Evolutionary conservation across 257 asterid species (phyloP).

Genomic region (Petrea volubilis): DNA sequence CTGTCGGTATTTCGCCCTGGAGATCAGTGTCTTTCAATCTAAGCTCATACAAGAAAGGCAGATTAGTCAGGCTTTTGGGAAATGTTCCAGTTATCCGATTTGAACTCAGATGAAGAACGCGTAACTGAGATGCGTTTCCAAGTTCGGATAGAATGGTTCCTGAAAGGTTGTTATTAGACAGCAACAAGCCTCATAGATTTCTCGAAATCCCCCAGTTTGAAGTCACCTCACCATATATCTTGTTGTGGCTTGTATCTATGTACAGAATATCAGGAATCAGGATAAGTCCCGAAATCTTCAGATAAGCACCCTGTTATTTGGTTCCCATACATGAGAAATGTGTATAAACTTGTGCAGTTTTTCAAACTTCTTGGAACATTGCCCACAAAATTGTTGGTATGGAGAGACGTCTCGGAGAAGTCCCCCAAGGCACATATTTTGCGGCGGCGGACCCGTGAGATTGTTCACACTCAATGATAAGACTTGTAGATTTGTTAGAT

Average conservation of each 20-base stretch:
- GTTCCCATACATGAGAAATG: slow-evolving; percentile 28
- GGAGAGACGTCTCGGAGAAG: neutral
- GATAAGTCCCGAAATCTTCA: slow-evolving; percentile 35
- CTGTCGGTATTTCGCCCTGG: slow-evolving; percentile 28
- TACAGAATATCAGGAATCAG: slow-evolving; percentile 28
- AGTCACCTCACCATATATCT: slow-evolving; percentile 32
- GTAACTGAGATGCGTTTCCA: slow-evolving; percentile 16
- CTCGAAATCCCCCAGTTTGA: slow-evolving; percentile 32
- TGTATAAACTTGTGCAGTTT: slow-evolving; percentile 31
- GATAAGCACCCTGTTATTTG: slow-evolving; percentile 30
- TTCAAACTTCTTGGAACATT: slow-evolving; percentile 32
- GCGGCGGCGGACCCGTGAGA: slow-evolving; percentile 21
- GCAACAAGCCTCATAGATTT: slow-evolving; percentile 20
- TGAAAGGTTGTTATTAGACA: slow-evolving; percentile 32
- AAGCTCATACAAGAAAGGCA: slow-evolving; percentile 9
- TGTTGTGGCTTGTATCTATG: slow-evolving; percentile 32
- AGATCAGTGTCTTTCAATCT: slow-evolving; percentile 23
- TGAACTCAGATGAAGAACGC: slow-evolving; percentile 29
- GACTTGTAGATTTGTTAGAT: slow-evolving; percentile 13
- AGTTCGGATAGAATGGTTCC: slow-evolving; percentile 32
- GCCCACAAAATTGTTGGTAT: slow-evolving; percentile 22
- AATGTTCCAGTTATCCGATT: slow-evolving; percentile 30
- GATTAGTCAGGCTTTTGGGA: slow-evolving; percentile 22
- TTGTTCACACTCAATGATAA: slow-evolving; percentile 7
- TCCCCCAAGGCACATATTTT: slow-evolving; percentile 12